phyloP scores from a whole-genome alignment of 441 rosid species.

The Erodium trifolium region DNA sequence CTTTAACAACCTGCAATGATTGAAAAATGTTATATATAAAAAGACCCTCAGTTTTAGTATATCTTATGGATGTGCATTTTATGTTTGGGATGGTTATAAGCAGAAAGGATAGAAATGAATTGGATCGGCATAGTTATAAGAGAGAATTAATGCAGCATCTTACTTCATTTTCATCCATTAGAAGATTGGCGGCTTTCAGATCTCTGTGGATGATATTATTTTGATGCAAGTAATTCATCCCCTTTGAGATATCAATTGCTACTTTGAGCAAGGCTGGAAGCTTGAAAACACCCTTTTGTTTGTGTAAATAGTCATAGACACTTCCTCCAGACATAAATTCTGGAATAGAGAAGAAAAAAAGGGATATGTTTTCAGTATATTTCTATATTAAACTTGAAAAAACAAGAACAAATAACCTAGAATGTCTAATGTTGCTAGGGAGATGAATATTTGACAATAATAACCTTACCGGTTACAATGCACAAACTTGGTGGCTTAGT shows the following conservation, averaged over 20 bases:
- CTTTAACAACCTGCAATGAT: conserved; percentile 66
- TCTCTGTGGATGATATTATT: conserved; percentile 48
- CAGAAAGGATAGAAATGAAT: background rate
- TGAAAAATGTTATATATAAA: background rate
- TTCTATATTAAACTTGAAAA: background rate
- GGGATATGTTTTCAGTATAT: background rate
- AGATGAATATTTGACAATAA: too few relatives aligned
- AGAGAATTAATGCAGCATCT: conserved; percentile 10
- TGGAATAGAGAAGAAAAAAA: conserved; percentile 17
- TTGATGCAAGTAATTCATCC: conserved; percentile 68
- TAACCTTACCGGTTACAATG: background rate
- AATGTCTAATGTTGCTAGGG: background rate
- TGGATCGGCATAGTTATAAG: background rate
- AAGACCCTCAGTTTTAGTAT: background rate
- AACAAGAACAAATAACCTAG: background rate
- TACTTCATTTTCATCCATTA: conserved; percentile 48
- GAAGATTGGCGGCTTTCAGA: conserved; percentile 8
- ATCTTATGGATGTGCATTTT: background rate
- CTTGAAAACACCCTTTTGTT: conserved; percentile 57
- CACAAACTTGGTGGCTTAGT: background rate
- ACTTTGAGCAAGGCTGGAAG: conserved; percentile 59
- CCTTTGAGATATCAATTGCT: conserved; percentile 64
- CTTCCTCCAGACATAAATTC: conserved; percentile 73
- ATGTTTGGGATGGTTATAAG: too few relatives aligned
- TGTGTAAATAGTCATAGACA: conserved; percentile 66